These are phyloP conservation scores for Pseudogymnoascus sp. DNA, from an alignment of 2,329 filamentous ascomycete species.

Conservation along the genomic window DNA sequence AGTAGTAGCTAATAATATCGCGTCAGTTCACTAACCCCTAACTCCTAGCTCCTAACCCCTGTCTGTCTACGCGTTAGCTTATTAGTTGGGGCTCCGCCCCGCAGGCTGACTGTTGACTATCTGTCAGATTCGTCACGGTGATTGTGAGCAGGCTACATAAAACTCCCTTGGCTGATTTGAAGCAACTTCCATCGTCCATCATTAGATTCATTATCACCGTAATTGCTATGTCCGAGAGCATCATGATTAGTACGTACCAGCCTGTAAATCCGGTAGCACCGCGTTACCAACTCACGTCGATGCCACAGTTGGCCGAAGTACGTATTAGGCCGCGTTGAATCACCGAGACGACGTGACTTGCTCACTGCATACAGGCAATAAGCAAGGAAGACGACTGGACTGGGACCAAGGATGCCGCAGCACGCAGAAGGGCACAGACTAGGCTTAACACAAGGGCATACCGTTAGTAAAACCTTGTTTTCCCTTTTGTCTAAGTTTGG, in stretches of 20 bases:
- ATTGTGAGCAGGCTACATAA: constrained; percentile 7
- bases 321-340: constrained; percentile 16
- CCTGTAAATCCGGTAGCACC: constrained; percentile 17
- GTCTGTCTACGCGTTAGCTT: background rate
- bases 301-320: constrained; percentile 36
- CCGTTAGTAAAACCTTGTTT: constrained; percentile 28
- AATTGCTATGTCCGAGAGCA: constrained; percentile 2
- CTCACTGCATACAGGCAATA: constrained; percentile 32
- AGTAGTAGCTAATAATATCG: background rate
- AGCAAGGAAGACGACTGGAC: constrained; percentile 40
- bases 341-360: constrained; percentile 19
- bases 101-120: background rate
- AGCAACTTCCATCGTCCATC: background rate
- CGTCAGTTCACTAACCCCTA: background rate
- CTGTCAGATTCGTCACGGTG: background rate
- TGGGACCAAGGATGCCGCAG: constrained; percentile 36
- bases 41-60: background rate
- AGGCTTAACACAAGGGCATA: constrained; percentile 42
- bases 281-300: constrained; percentile 27
- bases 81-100: background rate
- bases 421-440: constrained; percentile 38
- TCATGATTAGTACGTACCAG: constrained; percentile 23
- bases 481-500: constrained; percentile 14
- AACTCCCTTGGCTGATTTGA: background rate
- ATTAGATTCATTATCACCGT: background rate